Conservation (phyloP, 2,329 filamentous ascomycete species). For the Fusarium begoniae region DNA sequence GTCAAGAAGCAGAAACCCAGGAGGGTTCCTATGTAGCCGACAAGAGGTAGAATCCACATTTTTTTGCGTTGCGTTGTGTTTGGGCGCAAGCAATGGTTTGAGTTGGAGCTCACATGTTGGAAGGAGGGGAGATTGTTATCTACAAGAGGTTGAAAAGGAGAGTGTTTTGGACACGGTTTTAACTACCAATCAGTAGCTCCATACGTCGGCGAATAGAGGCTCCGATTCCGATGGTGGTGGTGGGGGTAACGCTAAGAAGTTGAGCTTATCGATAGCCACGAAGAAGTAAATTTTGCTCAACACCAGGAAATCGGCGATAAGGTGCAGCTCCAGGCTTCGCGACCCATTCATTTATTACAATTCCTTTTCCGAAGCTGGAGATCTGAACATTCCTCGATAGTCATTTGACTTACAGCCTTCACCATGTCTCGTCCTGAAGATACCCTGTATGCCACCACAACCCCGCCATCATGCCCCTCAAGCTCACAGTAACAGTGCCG, state of each 20-base stretch:
- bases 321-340: neutral
- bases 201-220: neutral
- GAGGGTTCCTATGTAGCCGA: conserved; percentile 88
- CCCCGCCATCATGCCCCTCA: conserved; percentile 38
- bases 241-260: neutral
- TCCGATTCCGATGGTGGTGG: neutral
- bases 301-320: conserved; percentile 23
- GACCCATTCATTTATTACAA: neutral
- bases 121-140: conserved; percentile 3
- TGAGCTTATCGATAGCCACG: conserved; percentile 43
- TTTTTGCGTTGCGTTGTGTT: conserved; percentile 56
- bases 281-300: conserved; percentile 39
- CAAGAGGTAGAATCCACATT: conserved; percentile 95
- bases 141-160: conserved; percentile 13
- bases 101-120: conserved; percentile 39
- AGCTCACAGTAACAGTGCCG: conserved; percentile 67
- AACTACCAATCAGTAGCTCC: conserved; percentile 33
- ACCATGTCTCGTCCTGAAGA: conserved; percentile 98
- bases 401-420: conserved; percentile 12
- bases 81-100: conserved; percentile 17
- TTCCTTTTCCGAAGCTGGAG: rapidly evolving
- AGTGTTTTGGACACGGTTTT: conserved; percentile 36
- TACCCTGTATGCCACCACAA: conserved; percentile 71
- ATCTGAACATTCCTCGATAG: rapidly evolving
- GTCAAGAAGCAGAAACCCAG: conserved; percentile 95